These are phyloP conservation scores for Diaporthe humulicola DNA, from an alignment of 2,329 filamentous ascomycete genomes.

Conservation along the genomic window DNA sequence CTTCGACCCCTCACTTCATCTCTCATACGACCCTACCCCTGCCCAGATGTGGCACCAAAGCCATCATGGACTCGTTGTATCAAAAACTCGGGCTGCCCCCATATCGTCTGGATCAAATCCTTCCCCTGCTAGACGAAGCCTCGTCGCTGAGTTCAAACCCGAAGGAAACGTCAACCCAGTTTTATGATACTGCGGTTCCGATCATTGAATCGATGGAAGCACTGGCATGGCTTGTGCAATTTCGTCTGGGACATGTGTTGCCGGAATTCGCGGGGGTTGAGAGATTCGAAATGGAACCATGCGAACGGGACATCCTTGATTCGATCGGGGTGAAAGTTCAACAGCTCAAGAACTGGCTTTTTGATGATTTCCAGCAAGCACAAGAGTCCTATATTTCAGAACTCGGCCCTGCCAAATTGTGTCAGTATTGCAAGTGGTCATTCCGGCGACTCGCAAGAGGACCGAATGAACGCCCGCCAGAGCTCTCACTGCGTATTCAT, in stretches of 20 bases:
- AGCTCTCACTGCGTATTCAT: neutral
- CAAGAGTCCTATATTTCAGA: neutral
- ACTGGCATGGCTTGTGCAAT: neutral
- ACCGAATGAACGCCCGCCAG: neutral
- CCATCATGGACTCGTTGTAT: neutral
- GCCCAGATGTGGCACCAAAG: too few species aligned
- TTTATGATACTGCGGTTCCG: neutral
- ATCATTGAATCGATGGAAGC: neutral
- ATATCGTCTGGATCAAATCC: neutral
- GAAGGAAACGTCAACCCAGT: neutral
- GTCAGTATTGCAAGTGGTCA: neutral
- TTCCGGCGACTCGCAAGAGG: neutral
- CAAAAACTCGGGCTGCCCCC: neutral
- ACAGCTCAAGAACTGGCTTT: neutral
- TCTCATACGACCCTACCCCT: neutral
- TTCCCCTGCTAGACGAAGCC: neutral
- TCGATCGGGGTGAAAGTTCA: neutral
- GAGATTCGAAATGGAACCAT: neutral
- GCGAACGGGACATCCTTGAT: neutral
- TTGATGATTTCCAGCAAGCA: too few species aligned
- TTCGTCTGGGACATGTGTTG: too few species aligned
- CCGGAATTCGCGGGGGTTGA: neutral
- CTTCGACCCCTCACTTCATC: neutral
- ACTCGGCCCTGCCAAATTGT: neutral
- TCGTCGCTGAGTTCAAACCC: neutral